Evolutionary conservation across 257 asterid genomes (phyloP).

Genomic region (Solanum acaule): DNA sequence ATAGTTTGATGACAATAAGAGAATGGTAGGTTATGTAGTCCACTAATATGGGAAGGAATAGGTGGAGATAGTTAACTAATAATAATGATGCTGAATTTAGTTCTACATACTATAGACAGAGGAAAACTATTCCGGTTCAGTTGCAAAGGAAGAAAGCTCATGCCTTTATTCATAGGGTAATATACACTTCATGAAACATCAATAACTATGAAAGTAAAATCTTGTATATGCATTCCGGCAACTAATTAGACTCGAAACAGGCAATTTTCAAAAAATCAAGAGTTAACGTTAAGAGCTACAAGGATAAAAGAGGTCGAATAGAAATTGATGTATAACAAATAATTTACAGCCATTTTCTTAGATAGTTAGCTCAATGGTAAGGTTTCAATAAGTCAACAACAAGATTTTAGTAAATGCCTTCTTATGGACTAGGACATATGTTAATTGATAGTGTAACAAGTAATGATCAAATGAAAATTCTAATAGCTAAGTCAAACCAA

Average conservation of each 20-base stretch:
- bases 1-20: neutral
- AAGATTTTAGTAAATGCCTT: neutral
- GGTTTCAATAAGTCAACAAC: neutral
- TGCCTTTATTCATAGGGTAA: neutral
- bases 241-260: neutral
- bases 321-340: neutral
- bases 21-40: neutral
- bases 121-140: neutral
- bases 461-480: neutral
- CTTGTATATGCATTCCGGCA: neutral
- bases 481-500: neutral
- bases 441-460: neutral
- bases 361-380: neutral
- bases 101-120: neutral
- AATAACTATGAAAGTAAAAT: neutral
- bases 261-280: neutral
- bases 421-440: neutral
- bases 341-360: neutral
- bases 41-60: neutral
- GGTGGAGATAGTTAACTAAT: neutral
- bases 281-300: neutral
- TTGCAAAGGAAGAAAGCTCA: neutral
- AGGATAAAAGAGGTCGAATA: neutral
- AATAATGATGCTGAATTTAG: neutral
- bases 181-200: neutral